Evolutionary conservation across 2,329 filamentous ascomycete genomes (phyloP), one percentile per base, ranked within the genome.

Genomic region (Aspergillus candidus): DNA sequence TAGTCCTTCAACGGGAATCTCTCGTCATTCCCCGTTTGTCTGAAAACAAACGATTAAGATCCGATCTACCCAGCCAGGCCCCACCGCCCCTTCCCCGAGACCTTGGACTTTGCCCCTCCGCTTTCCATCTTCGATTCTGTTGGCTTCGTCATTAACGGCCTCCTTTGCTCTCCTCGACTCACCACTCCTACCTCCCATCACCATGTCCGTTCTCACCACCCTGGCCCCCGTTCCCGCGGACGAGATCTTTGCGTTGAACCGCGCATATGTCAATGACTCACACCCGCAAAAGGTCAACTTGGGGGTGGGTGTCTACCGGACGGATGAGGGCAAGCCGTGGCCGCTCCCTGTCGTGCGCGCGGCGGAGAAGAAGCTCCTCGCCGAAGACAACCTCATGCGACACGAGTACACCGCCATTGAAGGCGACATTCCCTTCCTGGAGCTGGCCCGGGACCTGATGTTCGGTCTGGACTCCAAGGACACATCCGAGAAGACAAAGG

Each of bases 361-460:
- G 83, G 89, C 91, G 14, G 64, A 67, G 73, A 63, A 73, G 56
- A 46, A 88, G 57, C 80, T 88, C 58, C 79, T 94, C 53, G 83
- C 81, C 64, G 83, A 85, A 66, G 87, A 96, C 70, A 88, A 89
- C 62, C 78, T 87, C 42, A 79, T 93, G 59, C 91, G 96, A 72
- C 93, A 97, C 76, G 93, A 98, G 76, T 98, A 97, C 73, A 87
- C 91, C 44, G 89, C 91, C 45, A 97, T 97, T 67, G 84, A 88
- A 53, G 93, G 93, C 61, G 79, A 95, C 51, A 72, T 82, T 41
- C 76, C 82, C 49, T 94, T 97, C 73, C 91, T 88, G 44, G 77
- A 79, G 60, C 88, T 91, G 62, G 90, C 91, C 17, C 86, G 88
- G 61, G 88, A 93, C 73, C 77, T 97, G 55, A 85, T 95, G 55